phyloP scores from a whole-genome alignment of 176 grass and related monocot species.

The Cenchrus fungigraminus region DNA sequence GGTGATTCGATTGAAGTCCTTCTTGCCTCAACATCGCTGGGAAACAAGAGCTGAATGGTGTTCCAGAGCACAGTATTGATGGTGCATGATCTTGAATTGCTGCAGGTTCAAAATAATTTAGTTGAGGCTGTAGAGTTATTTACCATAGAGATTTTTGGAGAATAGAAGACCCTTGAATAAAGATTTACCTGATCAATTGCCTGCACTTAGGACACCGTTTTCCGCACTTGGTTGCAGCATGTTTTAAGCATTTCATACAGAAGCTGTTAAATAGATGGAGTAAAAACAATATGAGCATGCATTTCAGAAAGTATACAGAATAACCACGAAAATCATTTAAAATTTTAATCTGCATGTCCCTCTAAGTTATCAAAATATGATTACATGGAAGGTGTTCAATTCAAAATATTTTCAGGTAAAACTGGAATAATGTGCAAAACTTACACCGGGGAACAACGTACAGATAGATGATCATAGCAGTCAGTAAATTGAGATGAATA shows the following conservation, averaged over 20 bases:
- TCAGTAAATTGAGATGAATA: neutral
- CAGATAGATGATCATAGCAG: neutral
- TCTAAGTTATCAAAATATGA: neutral
- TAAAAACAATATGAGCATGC: conserved; percentile 4
- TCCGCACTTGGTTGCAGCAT: conserved; percentile 73
- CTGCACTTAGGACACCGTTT: conserved; percentile 88
- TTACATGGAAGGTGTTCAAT: neutral
- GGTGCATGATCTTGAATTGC: conserved; percentile 80
- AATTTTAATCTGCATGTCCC: neutral
- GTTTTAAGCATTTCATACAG: conserved; percentile 88
- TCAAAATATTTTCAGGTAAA: neutral
- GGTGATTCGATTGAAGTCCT: conserved; percentile 38
- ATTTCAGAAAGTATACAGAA: conserved; percentile 1
- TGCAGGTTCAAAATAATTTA: conserved; percentile 44
- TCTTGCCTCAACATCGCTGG: conserved; percentile 60
- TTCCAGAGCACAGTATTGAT: conserved; percentile 94
- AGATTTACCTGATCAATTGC: conserved; percentile 78
- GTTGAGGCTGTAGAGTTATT: conserved; percentile 5
- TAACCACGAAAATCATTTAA: neutral
- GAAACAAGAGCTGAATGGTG: conserved; percentile 93
- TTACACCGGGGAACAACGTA: neutral
- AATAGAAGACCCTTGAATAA: neutral
- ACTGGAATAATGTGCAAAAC: neutral
- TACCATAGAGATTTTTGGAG: neutral
- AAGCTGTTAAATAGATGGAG: conserved; percentile 57